Percentiles rank a stretch among this genome's conserved stretches.
phyloP scores from a whole-genome alignment of 1,284 basidiomycete species.

The Apiotrichum porosum region DNA sequence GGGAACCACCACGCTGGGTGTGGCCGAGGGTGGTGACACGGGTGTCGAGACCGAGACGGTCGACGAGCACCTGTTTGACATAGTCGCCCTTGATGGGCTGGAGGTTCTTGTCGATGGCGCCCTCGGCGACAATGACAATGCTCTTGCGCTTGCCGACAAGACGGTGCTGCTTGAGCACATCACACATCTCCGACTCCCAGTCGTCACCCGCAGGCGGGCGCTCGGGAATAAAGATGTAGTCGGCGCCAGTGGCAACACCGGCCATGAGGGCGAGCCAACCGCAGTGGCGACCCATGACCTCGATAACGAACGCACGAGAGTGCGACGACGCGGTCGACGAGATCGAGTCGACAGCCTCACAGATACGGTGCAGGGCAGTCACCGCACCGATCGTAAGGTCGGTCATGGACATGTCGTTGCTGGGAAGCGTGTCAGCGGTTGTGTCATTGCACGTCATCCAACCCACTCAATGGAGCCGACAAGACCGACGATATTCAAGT shows the following conservation, averaged over 20 bases:
- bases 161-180: conserved; percentile 84
- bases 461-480: conserved; percentile 86
- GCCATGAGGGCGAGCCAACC: conserved; percentile 95
- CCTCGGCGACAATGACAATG: conserved; percentile 96
- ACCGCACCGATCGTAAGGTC: conserved; percentile 95
- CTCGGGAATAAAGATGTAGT: conserved; percentile 97
- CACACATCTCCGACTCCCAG: conserved; percentile 92
- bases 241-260: conserved; percentile 87
- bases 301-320: conserved; percentile 94
- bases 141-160: conserved; percentile 92
- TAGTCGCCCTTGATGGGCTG: conserved; percentile 86
- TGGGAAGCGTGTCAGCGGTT: conserved; percentile 10
- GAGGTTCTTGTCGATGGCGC: conserved; percentile 79
- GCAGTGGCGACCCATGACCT: conserved; percentile 98
- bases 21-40: conserved; percentile 98
- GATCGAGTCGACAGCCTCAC: conserved; percentile 96
- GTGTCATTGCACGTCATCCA: neutral
- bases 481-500: conserved; percentile 92
- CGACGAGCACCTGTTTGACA: conserved; percentile 81
- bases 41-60: conserved; percentile 86
- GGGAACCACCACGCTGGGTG: conserved; percentile 89
- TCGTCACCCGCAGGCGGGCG: conserved; percentile 69
- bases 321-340: conserved; percentile 94
- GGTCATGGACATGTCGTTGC: conserved; percentile 96
- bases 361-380: conserved; percentile 92